Evolutionary conservation across 306 rosid species (phyloP).

Genomic region (Vicia villosa): DNA sequence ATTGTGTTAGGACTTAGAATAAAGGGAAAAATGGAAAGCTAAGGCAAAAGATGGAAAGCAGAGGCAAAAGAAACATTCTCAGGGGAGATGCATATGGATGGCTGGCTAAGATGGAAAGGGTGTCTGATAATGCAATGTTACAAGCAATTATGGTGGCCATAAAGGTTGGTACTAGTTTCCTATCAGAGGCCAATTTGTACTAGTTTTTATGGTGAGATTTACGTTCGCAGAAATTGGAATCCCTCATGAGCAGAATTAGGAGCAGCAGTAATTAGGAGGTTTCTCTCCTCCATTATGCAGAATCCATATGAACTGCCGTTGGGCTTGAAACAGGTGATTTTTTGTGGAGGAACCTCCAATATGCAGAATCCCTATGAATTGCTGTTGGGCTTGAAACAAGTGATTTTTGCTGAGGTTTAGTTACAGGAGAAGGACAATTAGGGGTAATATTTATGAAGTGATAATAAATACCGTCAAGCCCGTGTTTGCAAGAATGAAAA

Average conservation of each 20-base stretch:
- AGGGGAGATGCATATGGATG: slow-evolving; percentile 2
- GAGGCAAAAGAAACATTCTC: not conserved
- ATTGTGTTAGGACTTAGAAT: not conserved
- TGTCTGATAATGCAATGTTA: not conserved
- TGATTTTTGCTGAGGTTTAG: not conserved
- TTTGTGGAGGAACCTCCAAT: no score
- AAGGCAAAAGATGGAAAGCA: slow-evolving; percentile 18
- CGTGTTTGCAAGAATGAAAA: not conserved
- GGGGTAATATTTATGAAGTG: not conserved
- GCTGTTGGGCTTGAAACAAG: not conserved
- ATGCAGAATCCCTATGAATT: not conserved
- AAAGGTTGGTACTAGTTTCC: not conserved
- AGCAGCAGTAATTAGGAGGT: not conserved
- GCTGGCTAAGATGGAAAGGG: not conserved
- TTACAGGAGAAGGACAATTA: not conserved
- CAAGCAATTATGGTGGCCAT: not conserved
- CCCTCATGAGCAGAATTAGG: not conserved
- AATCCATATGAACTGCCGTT: not conserved
- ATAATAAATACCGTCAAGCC: not conserved
- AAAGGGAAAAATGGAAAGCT: no score
- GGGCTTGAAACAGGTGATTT: not conserved
- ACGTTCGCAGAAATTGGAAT: not conserved
- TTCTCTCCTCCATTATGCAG: not conserved
- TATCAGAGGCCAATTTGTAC: no score
- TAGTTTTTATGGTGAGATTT: no score